Conservation (phyloP, 2,329 filamentous ascomycete species). For the Dryadomyces quercivorus region DNA sequence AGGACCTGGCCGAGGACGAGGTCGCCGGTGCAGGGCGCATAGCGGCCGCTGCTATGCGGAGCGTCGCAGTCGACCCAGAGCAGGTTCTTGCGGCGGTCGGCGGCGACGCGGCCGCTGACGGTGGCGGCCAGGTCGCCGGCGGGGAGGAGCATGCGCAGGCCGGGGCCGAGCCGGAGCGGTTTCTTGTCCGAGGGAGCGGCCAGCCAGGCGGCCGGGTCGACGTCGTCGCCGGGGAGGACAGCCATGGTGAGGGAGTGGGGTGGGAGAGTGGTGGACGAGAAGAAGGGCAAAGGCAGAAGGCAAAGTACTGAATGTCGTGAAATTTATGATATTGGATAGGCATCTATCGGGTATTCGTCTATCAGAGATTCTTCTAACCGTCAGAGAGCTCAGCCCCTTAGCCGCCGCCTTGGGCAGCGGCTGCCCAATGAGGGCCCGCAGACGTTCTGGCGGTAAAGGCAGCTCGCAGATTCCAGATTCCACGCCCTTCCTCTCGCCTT, state of each 20-base stretch:
- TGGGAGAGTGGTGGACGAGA: neutral
- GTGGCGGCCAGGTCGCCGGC: conserved; percentile 61
- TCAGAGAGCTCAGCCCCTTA: neutral
- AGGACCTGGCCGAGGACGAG: conserved; percentile 80
- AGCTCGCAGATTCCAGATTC: neutral
- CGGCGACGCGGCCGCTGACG: conserved; percentile 53
- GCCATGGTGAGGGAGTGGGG: neutral
- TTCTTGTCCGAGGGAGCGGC: conserved; percentile 43
- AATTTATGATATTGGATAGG: neutral
- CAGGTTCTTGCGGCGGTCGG: conserved; percentile 61
- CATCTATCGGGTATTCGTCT: neutral
- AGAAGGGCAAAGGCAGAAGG: neutral
- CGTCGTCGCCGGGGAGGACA: conserved; percentile 69
- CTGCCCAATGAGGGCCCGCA: neutral
- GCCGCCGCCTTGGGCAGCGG: neutral
- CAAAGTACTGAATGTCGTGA: neutral
- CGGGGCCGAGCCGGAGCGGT: conserved; percentile 71
- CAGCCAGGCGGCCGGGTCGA: conserved; percentile 32
- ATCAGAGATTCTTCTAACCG: neutral
- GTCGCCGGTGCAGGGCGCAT: conserved; percentile 68
- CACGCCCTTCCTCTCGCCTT: neutral
- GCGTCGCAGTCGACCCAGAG: conserved; percentile 56
- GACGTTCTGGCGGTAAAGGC: neutral
- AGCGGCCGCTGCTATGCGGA: conserved; percentile 52
- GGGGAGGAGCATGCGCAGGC: conserved; percentile 69